Conservation (phyloP, 306 rosid genomes). For the Trifolium fragiferum region DNA sequence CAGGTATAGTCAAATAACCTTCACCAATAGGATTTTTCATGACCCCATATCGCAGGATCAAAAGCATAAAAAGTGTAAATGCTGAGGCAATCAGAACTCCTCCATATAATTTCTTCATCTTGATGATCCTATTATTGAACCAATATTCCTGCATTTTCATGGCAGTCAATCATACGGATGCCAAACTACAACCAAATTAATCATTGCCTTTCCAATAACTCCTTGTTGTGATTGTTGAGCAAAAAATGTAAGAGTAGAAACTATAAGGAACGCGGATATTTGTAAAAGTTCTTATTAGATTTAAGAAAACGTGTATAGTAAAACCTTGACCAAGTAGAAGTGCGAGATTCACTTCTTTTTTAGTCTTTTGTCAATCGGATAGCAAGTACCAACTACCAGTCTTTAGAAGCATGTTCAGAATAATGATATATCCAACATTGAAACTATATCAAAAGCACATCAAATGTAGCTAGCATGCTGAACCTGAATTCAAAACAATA, state of each 20-base stretch:
- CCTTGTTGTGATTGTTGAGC: conserved; percentile 4
- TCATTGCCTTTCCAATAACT: conserved; percentile 28
- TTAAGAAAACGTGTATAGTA: conserved; percentile 11
- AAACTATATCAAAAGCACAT: conserved; percentile 45
- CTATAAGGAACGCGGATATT: conserved; percentile 23
- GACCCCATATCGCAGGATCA: conserved; percentile 73
- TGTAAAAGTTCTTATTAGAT: conserved; percentile 28
- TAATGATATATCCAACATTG: conserved; percentile 43
- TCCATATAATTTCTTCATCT: conserved; percentile 89
- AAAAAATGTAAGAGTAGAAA: conserved; percentile 20
- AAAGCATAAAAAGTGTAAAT: conserved; percentile 79
- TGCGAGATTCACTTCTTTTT: conserved; percentile 40
- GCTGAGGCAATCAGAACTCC: conserved; percentile 66
- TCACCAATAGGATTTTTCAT: conserved; percentile 63
- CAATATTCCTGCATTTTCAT: conserved; percentile 47
- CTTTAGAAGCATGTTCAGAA: conserved; percentile 32
- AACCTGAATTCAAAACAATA: conserved; percentile 47
- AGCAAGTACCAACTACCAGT: conserved; percentile 36
- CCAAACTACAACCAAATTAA: conserved; percentile 31
- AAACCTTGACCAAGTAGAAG: conserved; percentile 31
- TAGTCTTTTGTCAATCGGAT: conserved; percentile 34
- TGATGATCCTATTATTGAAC: conserved; percentile 43
- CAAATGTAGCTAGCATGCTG: conserved; percentile 27
- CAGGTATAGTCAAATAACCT: conserved; percentile 56
- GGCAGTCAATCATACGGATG: conserved; percentile 40